These are phyloP conservation scores for Raphanus sativus DNA, from an alignment of 345 rosid species.

Conservation along the genomic window DNA sequence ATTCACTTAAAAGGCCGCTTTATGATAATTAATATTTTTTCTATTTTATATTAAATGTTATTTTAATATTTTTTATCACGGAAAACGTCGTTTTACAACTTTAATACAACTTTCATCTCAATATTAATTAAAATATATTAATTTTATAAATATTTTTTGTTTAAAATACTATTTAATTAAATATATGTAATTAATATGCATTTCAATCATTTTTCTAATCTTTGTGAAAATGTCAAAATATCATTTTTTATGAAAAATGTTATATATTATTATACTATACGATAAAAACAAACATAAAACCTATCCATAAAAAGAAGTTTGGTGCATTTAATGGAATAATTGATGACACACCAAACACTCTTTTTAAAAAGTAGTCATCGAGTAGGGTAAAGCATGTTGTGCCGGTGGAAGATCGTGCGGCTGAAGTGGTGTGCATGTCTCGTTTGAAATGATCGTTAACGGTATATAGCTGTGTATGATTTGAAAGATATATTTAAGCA, in stretches of 20 bases:
- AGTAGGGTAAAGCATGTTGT: not conserved
- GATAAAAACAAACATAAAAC: conserved; percentile 8
- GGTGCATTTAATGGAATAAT: conserved; percentile 12
- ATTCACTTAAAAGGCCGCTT: not conserved
- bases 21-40: not conserved
- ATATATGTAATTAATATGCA: no score
- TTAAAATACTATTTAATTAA: no score
- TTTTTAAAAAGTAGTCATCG: not conserved
- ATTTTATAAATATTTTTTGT: no score
- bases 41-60: no score
- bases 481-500: not conserved
- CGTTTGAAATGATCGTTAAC: not conserved
- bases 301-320: conserved; percentile 20
- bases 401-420: conserved; percentile 31
- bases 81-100: no score
- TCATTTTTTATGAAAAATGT: no score
- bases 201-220: no score
- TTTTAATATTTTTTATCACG: no score
- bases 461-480: not conserved
- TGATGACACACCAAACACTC: conserved; percentile 14
- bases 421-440: conserved; percentile 26
- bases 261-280: not conserved
- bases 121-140: no score
- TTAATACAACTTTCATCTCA: no score
- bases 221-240: no score